phyloP scores from a whole-genome alignment of 306 rosid species.

The Medicago truncatula region MtrunA17r5.0-ANR NC_053047.1:16336501-16337000 shows the following conservation, averaged over 20 bases:
- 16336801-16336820: too few relatives aligned
- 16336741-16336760: not conserved
- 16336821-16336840: not conserved
- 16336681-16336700: not conserved
- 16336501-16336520: too few relatives aligned
- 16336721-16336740: not conserved
- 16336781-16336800: not conserved
- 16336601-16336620: too few relatives aligned
- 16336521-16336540: too few relatives aligned
- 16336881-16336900: not conserved
- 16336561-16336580: slow-evolving; percentile 33
- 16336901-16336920: not conserved
- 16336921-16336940: not conserved
- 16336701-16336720: too few relatives aligned
- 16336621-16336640: not conserved
- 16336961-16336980: too few relatives aligned
- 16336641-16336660: not conserved
- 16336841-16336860: not conserved
- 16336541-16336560: not conserved
- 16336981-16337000: too few relatives aligned
- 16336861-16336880: not conserved
- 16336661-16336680: not conserved
- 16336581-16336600: slow-evolving; percentile 1
- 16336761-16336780: not conserved
- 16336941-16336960: too few relatives aligned